phyloP scores from a whole-genome alignment of 1,284 basidiomycete species.

The Trametes hirsuta region DNA sequence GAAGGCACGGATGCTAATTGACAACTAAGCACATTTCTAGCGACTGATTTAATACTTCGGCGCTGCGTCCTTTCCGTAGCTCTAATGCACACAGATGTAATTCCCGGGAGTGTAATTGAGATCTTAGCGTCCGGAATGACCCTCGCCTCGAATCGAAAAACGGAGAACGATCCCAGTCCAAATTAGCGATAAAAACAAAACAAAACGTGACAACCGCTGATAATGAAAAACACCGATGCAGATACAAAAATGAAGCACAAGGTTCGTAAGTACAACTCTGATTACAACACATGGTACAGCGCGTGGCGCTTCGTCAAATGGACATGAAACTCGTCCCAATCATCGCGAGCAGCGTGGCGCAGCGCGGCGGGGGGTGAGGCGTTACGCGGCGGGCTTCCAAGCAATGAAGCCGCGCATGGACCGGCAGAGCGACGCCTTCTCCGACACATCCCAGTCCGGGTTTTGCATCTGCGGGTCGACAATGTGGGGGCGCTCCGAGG shows the following conservation, averaged over 20 bases:
- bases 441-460: conserved; percentile 2
- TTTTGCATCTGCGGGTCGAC: conserved; percentile 1
- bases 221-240: too few species aligned
- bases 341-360: neutral
- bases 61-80: neutral
- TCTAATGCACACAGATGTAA: neutral
- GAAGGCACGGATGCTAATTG: neutral
- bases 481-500: conserved; percentile 42
- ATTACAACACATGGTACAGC: neutral
- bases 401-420: conserved; percentile 46
- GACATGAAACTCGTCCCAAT: neutral
- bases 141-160: too few species aligned
- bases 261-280: neutral
- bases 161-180: too few species aligned
- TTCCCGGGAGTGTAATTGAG: neutral
- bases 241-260: too few species aligned
- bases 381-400: conserved; percentile 31
- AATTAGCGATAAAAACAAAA: too few species aligned
- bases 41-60: neutral
- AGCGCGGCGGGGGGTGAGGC: neutral
- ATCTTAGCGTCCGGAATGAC: too few species aligned
- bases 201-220: too few species aligned
- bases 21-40: neutral
- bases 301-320: neutral
- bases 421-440: conserved; percentile 18